A percentile compares a stretch with the other conserved stretches of the same genome.
phyloP scores from a whole-genome alignment of 176 grass and related monocot genomes.

The Secale cereale region DNA sequence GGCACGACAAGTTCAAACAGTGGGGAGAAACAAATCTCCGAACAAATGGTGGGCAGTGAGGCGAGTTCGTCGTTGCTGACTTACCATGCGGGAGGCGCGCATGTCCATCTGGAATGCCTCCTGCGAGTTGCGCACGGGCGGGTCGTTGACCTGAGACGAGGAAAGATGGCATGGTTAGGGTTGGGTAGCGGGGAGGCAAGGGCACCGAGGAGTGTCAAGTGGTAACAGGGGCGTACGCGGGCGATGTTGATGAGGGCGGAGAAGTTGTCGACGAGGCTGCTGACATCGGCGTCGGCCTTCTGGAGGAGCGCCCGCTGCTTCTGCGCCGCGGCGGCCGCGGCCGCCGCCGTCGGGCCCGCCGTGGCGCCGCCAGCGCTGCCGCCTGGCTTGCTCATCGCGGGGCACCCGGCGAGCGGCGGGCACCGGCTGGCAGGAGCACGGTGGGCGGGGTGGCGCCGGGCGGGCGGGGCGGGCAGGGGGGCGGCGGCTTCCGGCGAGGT shows the following conservation, averaged over 20 bases:
- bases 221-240: conserved; percentile 34
- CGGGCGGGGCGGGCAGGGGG: too few species aligned
- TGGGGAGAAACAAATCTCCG: neutral
- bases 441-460: neutral
- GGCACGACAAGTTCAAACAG: neutral
- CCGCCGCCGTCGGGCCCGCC: conserved; percentile 60
- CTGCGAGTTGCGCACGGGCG: conserved; percentile 82
- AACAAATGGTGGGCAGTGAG: neutral
- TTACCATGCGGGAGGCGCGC: conserved; percentile 45
- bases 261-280: conserved; percentile 77
- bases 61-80: neutral
- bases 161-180: neutral
- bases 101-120: conserved; percentile 84
- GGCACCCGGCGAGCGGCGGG: neutral
- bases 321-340: conserved; percentile 55
- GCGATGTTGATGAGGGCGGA: conserved; percentile 62
- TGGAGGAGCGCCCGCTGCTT: conserved; percentile 85
- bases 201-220: neutral
- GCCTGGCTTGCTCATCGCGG: conserved; percentile 35
- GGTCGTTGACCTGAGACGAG: conserved; percentile 65
- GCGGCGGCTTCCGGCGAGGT: too few species aligned
- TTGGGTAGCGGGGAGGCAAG: neutral
- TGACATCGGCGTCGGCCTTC: conserved; percentile 61
- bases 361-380: conserved; percentile 31
- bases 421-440: neutral